Percentiles rank a stretch among this genome's conserved stretches.
These are phyloP conservation scores for Casaregolazyma suthepensis DNA, from an alignment of 1,139 yeast species.

Conservation along the genomic window DNA sequence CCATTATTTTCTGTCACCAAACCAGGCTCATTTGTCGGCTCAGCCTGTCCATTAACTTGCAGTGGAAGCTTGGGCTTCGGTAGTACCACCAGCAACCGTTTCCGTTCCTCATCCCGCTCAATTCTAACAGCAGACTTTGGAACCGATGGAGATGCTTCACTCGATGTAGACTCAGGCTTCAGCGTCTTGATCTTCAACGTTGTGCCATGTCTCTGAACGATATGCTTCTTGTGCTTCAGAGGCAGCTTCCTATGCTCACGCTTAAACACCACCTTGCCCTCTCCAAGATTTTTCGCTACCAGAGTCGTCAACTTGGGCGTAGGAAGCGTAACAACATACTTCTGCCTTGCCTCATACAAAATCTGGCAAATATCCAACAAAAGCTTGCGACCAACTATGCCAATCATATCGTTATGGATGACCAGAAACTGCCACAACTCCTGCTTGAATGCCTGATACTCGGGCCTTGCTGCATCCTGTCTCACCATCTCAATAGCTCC, in stretches of 20 bases:
- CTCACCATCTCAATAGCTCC: slow-evolving; percentile 67
- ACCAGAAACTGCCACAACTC: slow-evolving; percentile 62
- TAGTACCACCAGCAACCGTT: slow-evolving; percentile 3
- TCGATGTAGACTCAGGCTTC: not conserved
- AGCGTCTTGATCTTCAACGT: slow-evolving; percentile 12
- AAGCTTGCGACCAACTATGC: slow-evolving; percentile 54
- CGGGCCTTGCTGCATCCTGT: slow-evolving; percentile 58
- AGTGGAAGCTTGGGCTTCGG: not conserved
- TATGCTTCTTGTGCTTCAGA: slow-evolving; percentile 4
- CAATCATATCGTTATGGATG: slow-evolving; percentile 41
- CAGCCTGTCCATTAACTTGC: not conserved
- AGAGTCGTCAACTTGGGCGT: slow-evolving; percentile 66
- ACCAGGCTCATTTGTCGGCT: not conserved
- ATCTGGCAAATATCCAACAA: slow-evolving; percentile 63
- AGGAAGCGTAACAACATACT: slow-evolving; percentile 53
- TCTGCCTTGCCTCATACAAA: slow-evolving; percentile 58
- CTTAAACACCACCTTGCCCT: slow-evolving; percentile 39
- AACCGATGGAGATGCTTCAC: not conserved
- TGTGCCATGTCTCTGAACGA: slow-evolving; percentile 1
- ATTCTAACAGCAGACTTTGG: slow-evolving; percentile 1
- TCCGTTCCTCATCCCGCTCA: not conserved
- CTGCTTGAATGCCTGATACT: slow-evolving; percentile 42
- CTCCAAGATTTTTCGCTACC: slow-evolving; percentile 47
- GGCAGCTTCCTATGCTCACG: slow-evolving; percentile 10
- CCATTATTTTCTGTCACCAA: not conserved